Evolutionary conservation across 2,329 filamentous ascomycete species (phyloP), one percentile per base, ranked within the genome.

Genomic region (Hymenoscyphus fraxineus): DNA sequence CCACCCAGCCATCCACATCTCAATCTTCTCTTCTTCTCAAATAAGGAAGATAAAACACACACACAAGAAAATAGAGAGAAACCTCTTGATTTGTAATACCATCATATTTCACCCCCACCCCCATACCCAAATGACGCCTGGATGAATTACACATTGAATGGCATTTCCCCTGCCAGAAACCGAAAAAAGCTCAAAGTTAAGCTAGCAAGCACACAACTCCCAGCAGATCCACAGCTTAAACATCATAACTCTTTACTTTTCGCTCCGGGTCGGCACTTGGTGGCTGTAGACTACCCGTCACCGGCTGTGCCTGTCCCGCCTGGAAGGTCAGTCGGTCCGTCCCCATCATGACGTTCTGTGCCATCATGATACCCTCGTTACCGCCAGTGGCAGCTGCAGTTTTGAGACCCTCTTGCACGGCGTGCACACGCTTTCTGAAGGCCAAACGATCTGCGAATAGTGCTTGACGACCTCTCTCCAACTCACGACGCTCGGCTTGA

Each of bases 381-480:
- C 75, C 73, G 22, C 72, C 84, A n/a, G 79, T 70, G 16, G 67
- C 62, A 58, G 73, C 68, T 13, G 77, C 80, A 68, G 78, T 79
- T 76, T 82, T 84, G n/a, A 96, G 81, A 0, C 84, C 83, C 57
- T 92, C 89, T 78, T 97, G 92, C 0, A 93, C 89, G 67, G 93
- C 90, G 62, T 88, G 86, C 32, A 97, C 90, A 61, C 93, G 86
- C 77, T 90, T 90, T 81, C 95, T 93, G 80, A 98, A 97, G 1
- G 90, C 86, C 60, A 99, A 82, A 31, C 95, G 87, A 77, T 99
- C 95, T 44, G 98, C 81, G 82, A 98, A 97, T 19, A 99, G 84
- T 76, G 97, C 91, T 77, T 98, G 93, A 38, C 94, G 88, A 51
- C 91, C 92, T 64, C 93, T 87, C 78, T 99, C 95, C 27, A 99